Evolutionary conservation across 371 early-diverging fungal genomes (phyloP), one percentile per base, ranked within the genome.

Genomic region (Lichtheimia corymbifera): DNA sequence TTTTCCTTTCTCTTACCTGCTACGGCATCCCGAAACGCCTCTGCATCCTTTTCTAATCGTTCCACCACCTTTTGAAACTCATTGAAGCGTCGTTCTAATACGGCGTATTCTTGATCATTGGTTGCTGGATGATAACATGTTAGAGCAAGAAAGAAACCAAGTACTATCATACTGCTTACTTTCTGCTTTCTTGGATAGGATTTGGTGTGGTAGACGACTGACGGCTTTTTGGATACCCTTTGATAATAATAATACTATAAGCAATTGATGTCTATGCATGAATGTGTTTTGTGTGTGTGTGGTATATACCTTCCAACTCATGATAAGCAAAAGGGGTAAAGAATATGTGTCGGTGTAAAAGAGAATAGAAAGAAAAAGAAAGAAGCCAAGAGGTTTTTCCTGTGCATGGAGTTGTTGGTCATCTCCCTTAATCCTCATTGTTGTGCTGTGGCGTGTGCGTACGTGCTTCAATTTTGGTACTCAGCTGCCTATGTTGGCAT

Each of bases 11-110:
- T 17, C 50, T 57, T 74, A 86, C 87, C 74, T 6, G 88, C 67
- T 42, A 94, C 70, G 50, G 83, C 80, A 72, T 94, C 92, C 58
- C 92, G 89, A 73, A 89, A 93, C 58, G 86, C 83, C 55, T 78
- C 71, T 13, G 92, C 87, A 55, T 92, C 92, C 18, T 77, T 80
- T 20, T 84, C 64, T 1, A 94, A 76, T 54, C 71, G 75, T 28
- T 76, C 72, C 11, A 88, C 83, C n/a, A 72, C 58, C 51, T 78
- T 77, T 11, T 85, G 79, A 55, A 88, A 69, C 5, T 80, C 71
- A 56, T 81, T 83, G 62, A 93, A 88, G 30, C 77, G 68, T 35
- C 75, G 78, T 61, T 88, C 84, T 53, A 90, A 66, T n/a, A 76
- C 81, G 22, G 69, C 63, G 70, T 82, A 93, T 55, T 91, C 91